Evolutionary conservation across 2,329 filamentous ascomycete species (phyloP).

Genomic region (Myriangium duriaei): DNA sequence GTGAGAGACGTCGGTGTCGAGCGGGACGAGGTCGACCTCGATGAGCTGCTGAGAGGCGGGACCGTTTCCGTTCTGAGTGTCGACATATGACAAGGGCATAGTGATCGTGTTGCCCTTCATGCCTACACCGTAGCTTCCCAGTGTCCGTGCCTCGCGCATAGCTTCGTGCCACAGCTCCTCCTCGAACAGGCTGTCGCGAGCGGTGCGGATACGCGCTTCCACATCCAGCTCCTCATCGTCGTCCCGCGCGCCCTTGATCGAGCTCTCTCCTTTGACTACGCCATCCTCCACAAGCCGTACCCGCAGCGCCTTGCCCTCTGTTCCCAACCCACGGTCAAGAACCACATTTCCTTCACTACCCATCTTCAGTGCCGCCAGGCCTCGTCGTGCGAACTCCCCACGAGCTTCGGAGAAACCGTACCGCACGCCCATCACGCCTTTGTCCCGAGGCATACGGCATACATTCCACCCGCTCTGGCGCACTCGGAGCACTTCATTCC

Average conservation of each 20-base stretch:
- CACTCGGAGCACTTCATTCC: slow-evolving; percentile 72
- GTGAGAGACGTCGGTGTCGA: slow-evolving; percentile 27
- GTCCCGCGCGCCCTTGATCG: slow-evolving; percentile 19
- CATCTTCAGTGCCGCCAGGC: slow-evolving; percentile 68
- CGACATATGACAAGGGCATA: slow-evolving; percentile 15
- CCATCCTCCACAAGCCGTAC: slow-evolving; percentile 52
- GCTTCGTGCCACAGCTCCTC: slow-evolving; percentile 88
- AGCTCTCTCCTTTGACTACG: slow-evolving; percentile 44
- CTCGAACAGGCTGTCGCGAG: slow-evolving; percentile 66
- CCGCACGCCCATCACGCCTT: slow-evolving; percentile 65
- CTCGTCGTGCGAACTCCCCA: slow-evolving; percentile 50
- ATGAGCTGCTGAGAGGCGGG: neutral
- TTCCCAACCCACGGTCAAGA: slow-evolving; percentile 53
- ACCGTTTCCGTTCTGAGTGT: neutral
- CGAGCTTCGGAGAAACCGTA: slow-evolving; percentile 75
- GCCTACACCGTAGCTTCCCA: slow-evolving; percentile 59
- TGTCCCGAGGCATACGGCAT: slow-evolving; percentile 60
- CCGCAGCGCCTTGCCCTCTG: slow-evolving; percentile 48
- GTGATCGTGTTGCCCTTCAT: slow-evolving; percentile 38
- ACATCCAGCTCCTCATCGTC: slow-evolving; percentile 44
- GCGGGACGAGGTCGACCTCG: slow-evolving; percentile 53
- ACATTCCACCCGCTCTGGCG: slow-evolving; percentile 79
- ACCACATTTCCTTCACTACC: slow-evolving; percentile 61
- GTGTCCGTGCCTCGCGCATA: slow-evolving; percentile 61
- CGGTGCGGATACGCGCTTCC: slow-evolving; percentile 58